Conservation (phyloP, 331 rosid species). For the Pyrus hybrid region DNA sequence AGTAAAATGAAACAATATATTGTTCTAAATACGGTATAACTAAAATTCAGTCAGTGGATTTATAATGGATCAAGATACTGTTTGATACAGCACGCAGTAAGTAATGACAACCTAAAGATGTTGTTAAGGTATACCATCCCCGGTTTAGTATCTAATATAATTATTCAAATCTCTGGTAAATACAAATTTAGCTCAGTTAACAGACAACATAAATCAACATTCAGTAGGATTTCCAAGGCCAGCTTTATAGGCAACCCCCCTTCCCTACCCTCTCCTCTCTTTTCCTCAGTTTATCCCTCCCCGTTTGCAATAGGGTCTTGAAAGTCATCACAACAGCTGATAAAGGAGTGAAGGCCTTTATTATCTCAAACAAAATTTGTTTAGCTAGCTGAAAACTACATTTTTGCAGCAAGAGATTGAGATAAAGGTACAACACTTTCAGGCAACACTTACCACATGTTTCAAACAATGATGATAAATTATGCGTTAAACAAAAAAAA, state of each 20-base stretch:
- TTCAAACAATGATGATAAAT: not conserved
- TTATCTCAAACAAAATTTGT: not conserved
- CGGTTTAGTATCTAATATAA: not conserved
- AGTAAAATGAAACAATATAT: not conserved
- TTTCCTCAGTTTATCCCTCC: not conserved
- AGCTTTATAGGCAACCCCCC: too few relatives aligned
- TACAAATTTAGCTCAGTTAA: not conserved
- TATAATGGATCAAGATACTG: not conserved
- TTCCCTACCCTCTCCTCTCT: accelerated
- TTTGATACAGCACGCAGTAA: not conserved
- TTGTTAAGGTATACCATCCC: not conserved
- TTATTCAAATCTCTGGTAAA: not conserved
- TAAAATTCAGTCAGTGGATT: not conserved
- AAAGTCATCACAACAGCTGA: not conserved
- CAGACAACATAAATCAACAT: not conserved
- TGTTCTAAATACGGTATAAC: not conserved
- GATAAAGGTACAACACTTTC: not conserved
- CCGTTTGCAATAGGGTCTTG: not conserved
- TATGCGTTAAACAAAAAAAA: too few relatives aligned
- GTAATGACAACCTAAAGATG: not conserved
- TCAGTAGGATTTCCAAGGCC: too few relatives aligned
- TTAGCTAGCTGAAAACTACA: not conserved
- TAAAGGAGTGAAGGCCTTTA: not conserved
- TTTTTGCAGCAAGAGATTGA: not conserved
- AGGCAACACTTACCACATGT: not conserved